Evolutionary conservation across 2,329 filamentous ascomycete species (phyloP), one percentile per base, ranked within the genome.

Genomic region (Zymoseptoria passerinii): DNA sequence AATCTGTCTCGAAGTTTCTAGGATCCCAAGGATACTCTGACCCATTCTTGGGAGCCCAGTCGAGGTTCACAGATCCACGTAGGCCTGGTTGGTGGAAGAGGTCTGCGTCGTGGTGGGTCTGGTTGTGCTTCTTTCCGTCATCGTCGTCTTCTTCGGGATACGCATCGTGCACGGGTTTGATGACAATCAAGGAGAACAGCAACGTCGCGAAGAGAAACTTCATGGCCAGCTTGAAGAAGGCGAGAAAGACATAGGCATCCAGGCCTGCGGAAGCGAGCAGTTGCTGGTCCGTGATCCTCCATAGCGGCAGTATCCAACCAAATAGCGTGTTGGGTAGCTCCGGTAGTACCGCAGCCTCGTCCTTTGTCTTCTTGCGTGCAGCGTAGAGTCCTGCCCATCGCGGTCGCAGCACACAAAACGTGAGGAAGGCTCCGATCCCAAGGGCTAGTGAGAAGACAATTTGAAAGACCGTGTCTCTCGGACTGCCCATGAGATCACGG

Each of bases 151-250:
- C 78, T 70, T 81, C 70, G 8, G 67, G 68, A 66, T 83, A 95
- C 60, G 83, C 82, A 58, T 82, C 80, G 70, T 97, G 95, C 59
- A 99, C 88, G 0, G 94, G 95, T 62, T 87, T 86, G 64, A 99
- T 87, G 3, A 99, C 83, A 16, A 83, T 79, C 40, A 88, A 78
- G 28, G 92, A 87, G 68, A 97, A 90, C 73, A 96, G 84, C 58
- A 94, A 83, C 67, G 95, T 88, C 54, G 88, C 77, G 16, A 83
- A 77, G 54, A 97, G 86, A 66, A 96, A 88, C 62, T 88, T 89
- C 64, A 91, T 89, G 10, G 92, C 87, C 84, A 97, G 94, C 72
- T 92, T 95, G 80, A 96, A 97, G 75, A 99, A 99, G 16, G 87
- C 83, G 13, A 99, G 80, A 71, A 99, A 96, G 64, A 96, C 94